Conservation (phyloP, 139 green algal species). For the Volvox reticuliferus region DNA sequence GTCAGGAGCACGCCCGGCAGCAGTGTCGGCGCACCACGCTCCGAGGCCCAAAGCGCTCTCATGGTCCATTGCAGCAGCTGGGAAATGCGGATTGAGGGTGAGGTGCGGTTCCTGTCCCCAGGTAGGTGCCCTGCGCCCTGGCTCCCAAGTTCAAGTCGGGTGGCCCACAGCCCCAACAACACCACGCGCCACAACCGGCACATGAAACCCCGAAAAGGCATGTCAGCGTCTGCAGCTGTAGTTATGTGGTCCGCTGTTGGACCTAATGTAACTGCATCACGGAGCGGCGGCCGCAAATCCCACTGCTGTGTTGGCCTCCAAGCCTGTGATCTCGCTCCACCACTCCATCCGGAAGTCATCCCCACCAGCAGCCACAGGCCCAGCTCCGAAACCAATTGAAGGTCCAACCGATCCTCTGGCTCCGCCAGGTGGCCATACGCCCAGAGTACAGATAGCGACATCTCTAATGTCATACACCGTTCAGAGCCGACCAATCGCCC, state of each 20-base stretch:
- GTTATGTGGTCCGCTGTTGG: no score
- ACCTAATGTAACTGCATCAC: background rate
- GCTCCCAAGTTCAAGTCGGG: no score
- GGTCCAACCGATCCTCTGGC: background rate
- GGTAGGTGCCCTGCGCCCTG: no score
- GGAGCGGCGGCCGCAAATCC: background rate
- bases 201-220: background rate
- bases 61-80: background rate
- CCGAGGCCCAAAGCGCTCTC: constrained; percentile 22
- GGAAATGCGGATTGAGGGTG: no score
- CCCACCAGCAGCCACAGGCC: background rate
- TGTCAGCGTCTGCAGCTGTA: no score
- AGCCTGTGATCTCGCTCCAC: background rate
- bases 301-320: background rate
- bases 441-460: constrained; percentile 10
- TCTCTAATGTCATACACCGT: background rate
- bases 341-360: background rate
- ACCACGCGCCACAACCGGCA: background rate
- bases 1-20: background rate
- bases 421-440: constrained; percentile 23
- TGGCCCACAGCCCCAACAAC: background rate
- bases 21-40: background rate
- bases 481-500: background rate
- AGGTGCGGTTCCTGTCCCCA: no score
- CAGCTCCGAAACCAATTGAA: constrained; percentile 1